These are phyloP conservation scores for Xylaria sp. DNA, from an alignment of 2,329 filamentous ascomycete species.

Conservation along the genomic window DNA sequence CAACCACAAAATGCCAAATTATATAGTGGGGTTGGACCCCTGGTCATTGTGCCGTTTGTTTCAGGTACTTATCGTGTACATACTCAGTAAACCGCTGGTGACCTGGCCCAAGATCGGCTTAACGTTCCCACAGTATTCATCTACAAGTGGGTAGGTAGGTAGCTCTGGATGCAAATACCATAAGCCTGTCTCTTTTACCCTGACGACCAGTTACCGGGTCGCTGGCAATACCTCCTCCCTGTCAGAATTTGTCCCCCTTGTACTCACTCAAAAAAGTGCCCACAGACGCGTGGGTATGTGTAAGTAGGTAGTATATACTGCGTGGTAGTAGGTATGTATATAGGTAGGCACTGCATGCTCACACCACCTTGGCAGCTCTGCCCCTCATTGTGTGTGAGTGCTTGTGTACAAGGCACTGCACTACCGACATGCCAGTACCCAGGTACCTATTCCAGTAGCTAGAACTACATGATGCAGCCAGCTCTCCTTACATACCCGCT, in stretches of 20 bases:
- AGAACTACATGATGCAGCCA: constrained; percentile 23
- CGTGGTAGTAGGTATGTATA: too few species aligned
- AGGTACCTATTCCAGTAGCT: background rate
- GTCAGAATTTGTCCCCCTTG: background rate
- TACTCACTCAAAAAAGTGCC: background rate
- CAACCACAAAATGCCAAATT: constrained; percentile 17
- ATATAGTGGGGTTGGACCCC: constrained; percentile 18
- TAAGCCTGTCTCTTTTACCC: background rate
- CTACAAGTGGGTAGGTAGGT: background rate
- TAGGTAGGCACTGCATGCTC: background rate
- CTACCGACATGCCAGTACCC: constrained; percentile 1
- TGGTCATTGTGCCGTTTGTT: constrained; percentile 18
- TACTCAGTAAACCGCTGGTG: background rate
- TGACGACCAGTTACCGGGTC: background rate
- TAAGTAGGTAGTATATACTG: background rate
- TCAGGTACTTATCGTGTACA: constrained; percentile 11
- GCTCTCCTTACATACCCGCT: constrained; percentile 31
- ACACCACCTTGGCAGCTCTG: background rate
- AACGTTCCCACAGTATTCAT: too few species aligned
- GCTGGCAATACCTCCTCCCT: background rate
- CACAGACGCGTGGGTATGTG: background rate
- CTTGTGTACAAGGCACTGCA: background rate
- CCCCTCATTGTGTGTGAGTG: background rate
- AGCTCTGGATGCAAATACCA: background rate
- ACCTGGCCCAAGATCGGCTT: background rate